phyloP scores from a whole-genome alignment of 768 basidiomycete genomes.

The Lyophyllum decastes region DNA sequence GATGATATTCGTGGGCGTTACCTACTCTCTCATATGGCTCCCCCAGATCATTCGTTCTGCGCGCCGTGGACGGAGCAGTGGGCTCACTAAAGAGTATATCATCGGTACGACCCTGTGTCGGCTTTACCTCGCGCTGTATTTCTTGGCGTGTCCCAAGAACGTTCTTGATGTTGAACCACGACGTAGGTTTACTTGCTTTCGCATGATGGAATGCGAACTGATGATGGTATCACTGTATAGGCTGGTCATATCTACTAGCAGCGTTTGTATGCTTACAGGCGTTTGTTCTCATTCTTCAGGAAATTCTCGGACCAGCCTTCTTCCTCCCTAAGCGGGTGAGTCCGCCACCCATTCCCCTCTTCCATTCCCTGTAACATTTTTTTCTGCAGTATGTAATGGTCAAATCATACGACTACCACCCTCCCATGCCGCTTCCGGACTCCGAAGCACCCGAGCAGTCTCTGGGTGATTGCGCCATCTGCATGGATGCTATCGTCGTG shows the following conservation, averaged over 20 bases:
- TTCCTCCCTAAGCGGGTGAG: slow-evolving; percentile 75
- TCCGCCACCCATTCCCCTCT: slow-evolving; percentile 2
- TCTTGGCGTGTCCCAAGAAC: slow-evolving; percentile 81
- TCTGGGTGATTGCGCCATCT: slow-evolving; percentile 88
- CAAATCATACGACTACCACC: slow-evolving; percentile 85
- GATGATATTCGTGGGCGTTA: slow-evolving; percentile 60
- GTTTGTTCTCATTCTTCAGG: slow-evolving; percentile 66
- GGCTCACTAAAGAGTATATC: slow-evolving; percentile 69
- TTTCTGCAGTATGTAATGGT: slow-evolving; percentile 52
- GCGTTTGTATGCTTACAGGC: slow-evolving; percentile 66
- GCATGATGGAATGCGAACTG: slow-evolving; percentile 1
- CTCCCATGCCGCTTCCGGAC: slow-evolving; percentile 69
- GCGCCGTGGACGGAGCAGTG: slow-evolving; percentile 68
- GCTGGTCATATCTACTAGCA: slow-evolving; percentile 65
- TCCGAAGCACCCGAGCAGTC: slow-evolving; percentile 75
- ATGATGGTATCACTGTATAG: slow-evolving; percentile 31
- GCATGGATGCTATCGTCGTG: slow-evolving; percentile 82
- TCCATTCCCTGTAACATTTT: neutral
- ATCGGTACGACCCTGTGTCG: slow-evolving; percentile 76
- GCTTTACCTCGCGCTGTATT: slow-evolving; percentile 73
- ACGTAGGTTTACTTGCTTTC: slow-evolving; percentile 43
- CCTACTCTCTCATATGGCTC: slow-evolving; percentile 84
- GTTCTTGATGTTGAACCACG: slow-evolving; percentile 80
- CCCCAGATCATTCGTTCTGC: slow-evolving; percentile 83
- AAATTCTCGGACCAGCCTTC: slow-evolving; percentile 76